Conservation (phyloP, 2,329 filamentous ascomycete species). For the Tricladium varicosporioides region DNA sequence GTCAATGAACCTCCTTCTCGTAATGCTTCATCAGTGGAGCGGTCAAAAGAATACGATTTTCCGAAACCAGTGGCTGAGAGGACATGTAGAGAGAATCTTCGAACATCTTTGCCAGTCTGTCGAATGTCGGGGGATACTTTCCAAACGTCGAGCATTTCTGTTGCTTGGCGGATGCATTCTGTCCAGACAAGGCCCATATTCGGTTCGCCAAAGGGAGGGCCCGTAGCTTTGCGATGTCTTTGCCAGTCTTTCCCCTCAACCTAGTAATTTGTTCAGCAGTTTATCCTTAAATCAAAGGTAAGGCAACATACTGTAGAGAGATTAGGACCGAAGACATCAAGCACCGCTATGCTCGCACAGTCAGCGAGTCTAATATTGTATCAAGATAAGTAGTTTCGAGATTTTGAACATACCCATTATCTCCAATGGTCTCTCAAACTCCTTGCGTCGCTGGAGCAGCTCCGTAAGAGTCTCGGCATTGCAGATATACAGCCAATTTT, state of each 20-base stretch:
- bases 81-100: neutral
- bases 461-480: conserved; percentile 1
- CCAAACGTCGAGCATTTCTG: neutral
- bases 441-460: neutral
- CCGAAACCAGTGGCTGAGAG: neutral
- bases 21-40: too few relatives aligned
- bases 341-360: too few relatives aligned
- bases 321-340: neutral
- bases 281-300: too few relatives aligned
- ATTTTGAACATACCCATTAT: neutral
- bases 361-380: too few relatives aligned
- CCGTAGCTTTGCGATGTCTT: neutral
- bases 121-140: neutral
- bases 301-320: neutral
- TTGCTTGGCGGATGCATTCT: neutral
- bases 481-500: conserved; percentile 1
- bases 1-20: too few relatives aligned
- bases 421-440: neutral
- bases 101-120: neutral
- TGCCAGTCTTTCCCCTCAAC: neutral
- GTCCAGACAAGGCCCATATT: neutral
- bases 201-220: neutral
- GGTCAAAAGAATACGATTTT: neutral
- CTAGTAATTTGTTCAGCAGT: neutral
- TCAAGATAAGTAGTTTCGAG: neutral